Evolutionary conservation across 768 basidiomycete genomes (phyloP).

Genomic region (Termitomyces sp.): DNA sequence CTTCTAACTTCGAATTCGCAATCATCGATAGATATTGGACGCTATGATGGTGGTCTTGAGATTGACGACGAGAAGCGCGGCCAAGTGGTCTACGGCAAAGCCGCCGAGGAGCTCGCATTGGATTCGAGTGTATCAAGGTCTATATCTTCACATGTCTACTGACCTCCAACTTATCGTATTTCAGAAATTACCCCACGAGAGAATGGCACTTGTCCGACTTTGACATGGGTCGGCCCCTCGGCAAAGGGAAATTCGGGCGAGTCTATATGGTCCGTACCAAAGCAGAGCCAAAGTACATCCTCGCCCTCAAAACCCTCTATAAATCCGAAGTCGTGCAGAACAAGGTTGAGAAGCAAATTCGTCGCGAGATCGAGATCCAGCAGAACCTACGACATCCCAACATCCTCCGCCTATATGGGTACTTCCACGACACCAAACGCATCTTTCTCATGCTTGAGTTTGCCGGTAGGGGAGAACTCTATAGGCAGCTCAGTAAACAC

Average conservation of each 20-base stretch:
- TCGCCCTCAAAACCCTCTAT: constrained; percentile 95
- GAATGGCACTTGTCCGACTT: constrained; percentile 86
- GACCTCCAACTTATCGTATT: neutral
- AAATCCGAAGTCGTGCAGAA: constrained; percentile 92
- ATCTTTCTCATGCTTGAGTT: constrained; percentile 99
- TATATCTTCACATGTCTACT: neutral
- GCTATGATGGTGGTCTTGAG: constrained; percentile 97
- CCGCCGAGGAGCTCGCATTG: constrained; percentile 75
- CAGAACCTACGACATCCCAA: constrained; percentile 94
- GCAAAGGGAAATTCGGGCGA: constrained; percentile 98
- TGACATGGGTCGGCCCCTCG: constrained; percentile 92
- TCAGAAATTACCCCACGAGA: constrained; percentile 64
- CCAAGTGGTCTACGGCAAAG: constrained; percentile 69
- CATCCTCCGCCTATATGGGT: constrained; percentile 90
- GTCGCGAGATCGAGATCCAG: constrained; percentile 98
- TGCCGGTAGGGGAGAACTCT: constrained; percentile 94
- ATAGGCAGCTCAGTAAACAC: constrained; percentile 87
- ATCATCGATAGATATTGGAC: constrained; percentile 67
- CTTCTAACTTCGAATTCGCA: constrained; percentile 21
- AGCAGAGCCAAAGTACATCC: constrained; percentile 80
- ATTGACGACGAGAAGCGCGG: constrained; percentile 78
- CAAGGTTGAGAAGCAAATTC: constrained; percentile 93
- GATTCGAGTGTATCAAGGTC: constrained; percentile 77
- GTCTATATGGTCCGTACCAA: constrained; percentile 99
- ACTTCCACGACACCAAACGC: constrained; percentile 96